phyloP scores from a whole-genome alignment of 768 basidiomycete genomes.

The Asterophora lycoperdoides region DNA sequence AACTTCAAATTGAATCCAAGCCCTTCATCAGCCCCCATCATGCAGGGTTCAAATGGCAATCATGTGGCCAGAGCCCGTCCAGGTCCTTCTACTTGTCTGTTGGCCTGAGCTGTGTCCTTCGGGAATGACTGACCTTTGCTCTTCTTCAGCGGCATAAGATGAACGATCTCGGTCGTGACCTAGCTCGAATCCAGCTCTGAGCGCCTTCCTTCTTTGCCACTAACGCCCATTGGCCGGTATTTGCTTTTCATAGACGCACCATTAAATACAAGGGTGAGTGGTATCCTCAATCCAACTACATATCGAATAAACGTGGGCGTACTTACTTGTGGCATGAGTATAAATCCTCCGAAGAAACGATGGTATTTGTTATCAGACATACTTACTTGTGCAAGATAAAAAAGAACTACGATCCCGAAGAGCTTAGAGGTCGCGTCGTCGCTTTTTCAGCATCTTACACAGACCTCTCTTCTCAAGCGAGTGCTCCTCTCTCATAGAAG shows the following conservation, averaged over 20 bases:
- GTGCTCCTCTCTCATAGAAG: constrained; percentile 14
- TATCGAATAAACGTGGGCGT: too few relatives aligned
- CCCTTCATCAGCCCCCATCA: background rate
- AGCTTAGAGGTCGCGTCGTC: constrained; percentile 20
- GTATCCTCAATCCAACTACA: too few relatives aligned
- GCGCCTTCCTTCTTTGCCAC: constrained; percentile 1
- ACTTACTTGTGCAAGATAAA: background rate
- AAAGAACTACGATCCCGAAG: constrained; percentile 11
- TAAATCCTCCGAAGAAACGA: too few relatives aligned
- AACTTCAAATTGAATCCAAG: too few relatives aligned
- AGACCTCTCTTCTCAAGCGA: constrained; percentile 15
- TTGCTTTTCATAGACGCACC: background rate
- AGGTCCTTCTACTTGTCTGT: constrained; percentile 3
- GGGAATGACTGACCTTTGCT: constrained; percentile 2
- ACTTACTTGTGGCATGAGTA: too few relatives aligned
- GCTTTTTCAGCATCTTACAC: constrained; percentile 13
- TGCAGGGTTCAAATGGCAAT: constrained; percentile 4
- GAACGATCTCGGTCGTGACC: constrained; percentile 6
- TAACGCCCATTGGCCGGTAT: constrained; percentile 1
- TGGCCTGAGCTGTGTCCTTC: constrained; percentile 2
- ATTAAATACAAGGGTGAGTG: too few relatives aligned
- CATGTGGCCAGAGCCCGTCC: background rate
- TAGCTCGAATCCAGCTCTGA: too few relatives aligned
- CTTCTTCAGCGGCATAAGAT: constrained; percentile 9
- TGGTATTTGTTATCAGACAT: background rate